Evolutionary conservation across 371 early-diverging fungal genomes (phyloP), one percentile per base, ranked within the genome.

Genomic region (Rhizopus delemar): DNA sequence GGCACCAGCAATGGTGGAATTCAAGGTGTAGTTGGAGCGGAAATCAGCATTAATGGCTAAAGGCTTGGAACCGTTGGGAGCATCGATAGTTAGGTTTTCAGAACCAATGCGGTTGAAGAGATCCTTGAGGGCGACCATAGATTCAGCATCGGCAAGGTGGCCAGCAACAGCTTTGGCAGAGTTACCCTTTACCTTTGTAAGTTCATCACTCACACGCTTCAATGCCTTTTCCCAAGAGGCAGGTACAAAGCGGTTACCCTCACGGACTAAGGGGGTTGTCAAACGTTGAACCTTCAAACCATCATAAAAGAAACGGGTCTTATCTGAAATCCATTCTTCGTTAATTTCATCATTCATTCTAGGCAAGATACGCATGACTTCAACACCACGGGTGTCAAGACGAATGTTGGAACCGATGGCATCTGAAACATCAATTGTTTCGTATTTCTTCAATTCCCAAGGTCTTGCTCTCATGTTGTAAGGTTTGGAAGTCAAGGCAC

Each of bases 271-370:
- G 32, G 97, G 97, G 12, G 87, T 86, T 35, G 94, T 95, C 61
- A 98, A 80, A 63, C 98, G 87, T 80, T 98, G 97, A 28, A 92
- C 86, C 84, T 93, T 94, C 34, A 98, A 82, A 59, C 98, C 98
- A 65, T 98, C 98, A 66, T 84, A 93, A 56, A 93, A 91, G 75
- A 92, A 96, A 55, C 98, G 90, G 41, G 96, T 95, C 86, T 96
- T 97, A 82, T 98, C 98, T 8, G 93, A 93, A 56, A 98, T 94
- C 98, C 98, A 98, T 83, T 98, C 98, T 73, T 95, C 95, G 80
- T 98, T 98, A 66, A 98, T 82, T 36, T 92, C 96, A 63, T 98
- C 98, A 78, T 97, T 98, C 70, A 93, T 75, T 43, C 95, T 88
- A 32, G 98, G 98, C 35, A 96, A 74, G 38, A 98, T 86, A 63